Evolutionary conservation across 345 rosid genomes (phyloP).

Genomic region (Citrus reticulata): DNA sequence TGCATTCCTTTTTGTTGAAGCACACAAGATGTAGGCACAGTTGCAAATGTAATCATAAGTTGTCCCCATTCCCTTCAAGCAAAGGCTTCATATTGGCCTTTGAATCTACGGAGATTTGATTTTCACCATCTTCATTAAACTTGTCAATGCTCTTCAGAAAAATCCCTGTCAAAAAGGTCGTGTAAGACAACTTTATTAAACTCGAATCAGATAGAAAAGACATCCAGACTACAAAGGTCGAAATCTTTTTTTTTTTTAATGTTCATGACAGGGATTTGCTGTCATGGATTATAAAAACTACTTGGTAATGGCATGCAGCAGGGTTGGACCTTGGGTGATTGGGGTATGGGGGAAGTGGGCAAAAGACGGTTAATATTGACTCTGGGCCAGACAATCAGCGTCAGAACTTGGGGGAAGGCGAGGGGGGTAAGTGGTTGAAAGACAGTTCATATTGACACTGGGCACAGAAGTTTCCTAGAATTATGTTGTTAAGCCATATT

Average conservation of each 20-base stretch:
- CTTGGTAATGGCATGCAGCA: background rate
- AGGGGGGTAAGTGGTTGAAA: too few species aligned
- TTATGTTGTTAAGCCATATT: background rate
- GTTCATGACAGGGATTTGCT: background rate
- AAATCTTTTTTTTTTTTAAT: background rate
- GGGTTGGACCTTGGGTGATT: background rate
- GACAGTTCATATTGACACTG: too few species aligned
- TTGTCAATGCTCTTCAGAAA: slow-evolving; percentile 69
- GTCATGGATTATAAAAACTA: background rate
- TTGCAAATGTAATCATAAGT: background rate
- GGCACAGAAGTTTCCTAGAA: too few species aligned
- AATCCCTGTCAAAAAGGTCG: slow-evolving; percentile 48
- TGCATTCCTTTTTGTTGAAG: background rate
- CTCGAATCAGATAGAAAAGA: background rate
- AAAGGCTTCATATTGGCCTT: slow-evolving; percentile 41
- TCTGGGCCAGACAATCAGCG: background rate
- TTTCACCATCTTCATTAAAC: slow-evolving; percentile 47
- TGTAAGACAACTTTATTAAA: slow-evolving; percentile 1
- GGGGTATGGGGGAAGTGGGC: background rate
- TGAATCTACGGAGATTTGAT: slow-evolving; percentile 19
- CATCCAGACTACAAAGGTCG: background rate
- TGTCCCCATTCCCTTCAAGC: slow-evolving; percentile 21
- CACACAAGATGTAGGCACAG: background rate
- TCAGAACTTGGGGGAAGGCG: too few species aligned
- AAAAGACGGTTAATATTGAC: background rate